Evolutionary conservation across 345 rosid species (phyloP), one percentile per base, ranked within the genome.

Genomic region (Viola odorata): DNA sequence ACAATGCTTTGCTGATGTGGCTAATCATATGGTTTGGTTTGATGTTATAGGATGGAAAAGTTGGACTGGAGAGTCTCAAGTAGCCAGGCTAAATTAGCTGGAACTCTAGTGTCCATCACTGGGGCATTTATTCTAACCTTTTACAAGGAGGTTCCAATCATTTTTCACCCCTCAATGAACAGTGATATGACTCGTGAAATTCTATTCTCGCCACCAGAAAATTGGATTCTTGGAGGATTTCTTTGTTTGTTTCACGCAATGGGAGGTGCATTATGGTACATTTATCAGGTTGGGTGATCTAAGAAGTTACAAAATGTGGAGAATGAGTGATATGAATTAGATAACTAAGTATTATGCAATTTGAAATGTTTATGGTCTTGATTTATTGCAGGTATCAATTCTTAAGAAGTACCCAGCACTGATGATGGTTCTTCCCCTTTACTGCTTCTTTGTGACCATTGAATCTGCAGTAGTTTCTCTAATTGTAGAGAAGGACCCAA

Each of bases 201-300:
- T 4, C 69, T 50, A 37, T 42, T 51, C 12, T 55, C 53, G 12
- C 68, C 8, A 9, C 50, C 41, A 16, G 5, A 47, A 3, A 32
- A 44, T 3, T 55, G 70, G 73, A 41, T 60, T 4, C 40, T 69
- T 38, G 73, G 77, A n/a, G 69, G 58, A 7, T 45, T 64, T 41
- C 47, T 69, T 60, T 15, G 55, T 14, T 54, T 53, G 17, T 60
- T 15, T 36, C 53, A 69, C 15, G 44, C 62, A 1, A 6, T 69
- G 41, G 12, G 55, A 55, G 45, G 7, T 16, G 58, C 73, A 8
- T 23, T 40, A 14, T 45, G 64, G 55, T 63, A 39, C 58, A 69
- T 68, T 39, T 45, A 55, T 11, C 66, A 73, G 77, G 73, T 73
- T 12, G 38, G n/a, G 3, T 4, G 4, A 16, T 15, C 10, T 4